A percentile compares a stretch with the other conserved stretches of the same genome.
phyloP scores from a whole-genome alignment of 1,284 basidiomycete genomes.

The Cerrena zonata region DNA sequence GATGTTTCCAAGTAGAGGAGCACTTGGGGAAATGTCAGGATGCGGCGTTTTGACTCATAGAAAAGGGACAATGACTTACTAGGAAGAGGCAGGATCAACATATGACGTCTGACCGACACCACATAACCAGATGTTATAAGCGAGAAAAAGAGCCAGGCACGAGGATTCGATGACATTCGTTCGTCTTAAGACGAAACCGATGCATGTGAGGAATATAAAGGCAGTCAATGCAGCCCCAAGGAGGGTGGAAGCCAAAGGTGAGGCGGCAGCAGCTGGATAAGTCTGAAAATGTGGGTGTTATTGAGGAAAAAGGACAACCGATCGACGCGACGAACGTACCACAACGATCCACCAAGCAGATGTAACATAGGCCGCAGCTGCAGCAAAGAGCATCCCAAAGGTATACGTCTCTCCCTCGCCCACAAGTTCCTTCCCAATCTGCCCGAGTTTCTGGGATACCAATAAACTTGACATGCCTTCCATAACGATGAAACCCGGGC shows the following conservation, averaged over 20 bases:
- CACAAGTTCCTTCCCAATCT: constrained; percentile 66
- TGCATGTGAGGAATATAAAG: constrained; percentile 80
- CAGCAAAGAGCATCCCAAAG: constrained; percentile 65
- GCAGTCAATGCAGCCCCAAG: constrained; percentile 71
- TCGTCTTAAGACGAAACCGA: constrained; percentile 80
- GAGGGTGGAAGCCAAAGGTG: constrained; percentile 78
- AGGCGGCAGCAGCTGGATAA: constrained; percentile 73
- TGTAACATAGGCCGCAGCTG: constrained; percentile 69
- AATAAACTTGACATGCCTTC: constrained; percentile 80
- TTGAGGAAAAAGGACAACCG: constrained; percentile 12
- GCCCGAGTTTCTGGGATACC: constrained; percentile 74
- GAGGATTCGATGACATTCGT: constrained; percentile 93
- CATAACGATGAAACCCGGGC: constrained; percentile 74
- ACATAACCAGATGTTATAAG: constrained; percentile 81
- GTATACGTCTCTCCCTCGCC: constrained; percentile 67
- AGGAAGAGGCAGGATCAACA: constrained; percentile 66
- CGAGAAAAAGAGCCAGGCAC: constrained; percentile 78
- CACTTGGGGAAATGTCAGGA: constrained; percentile 34
- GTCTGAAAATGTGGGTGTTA: constrained; percentile 39
- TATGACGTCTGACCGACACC: constrained; percentile 67
- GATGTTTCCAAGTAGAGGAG: constrained; percentile 70
- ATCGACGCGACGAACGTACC: constrained; percentile 37
- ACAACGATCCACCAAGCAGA: constrained; percentile 77
- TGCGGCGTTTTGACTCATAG: neutral
- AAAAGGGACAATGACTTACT: constrained; percentile 42